Evolutionary conservation across 1,284 basidiomycete species (phyloP).

Genomic region (Flammula alnicola): DNA sequence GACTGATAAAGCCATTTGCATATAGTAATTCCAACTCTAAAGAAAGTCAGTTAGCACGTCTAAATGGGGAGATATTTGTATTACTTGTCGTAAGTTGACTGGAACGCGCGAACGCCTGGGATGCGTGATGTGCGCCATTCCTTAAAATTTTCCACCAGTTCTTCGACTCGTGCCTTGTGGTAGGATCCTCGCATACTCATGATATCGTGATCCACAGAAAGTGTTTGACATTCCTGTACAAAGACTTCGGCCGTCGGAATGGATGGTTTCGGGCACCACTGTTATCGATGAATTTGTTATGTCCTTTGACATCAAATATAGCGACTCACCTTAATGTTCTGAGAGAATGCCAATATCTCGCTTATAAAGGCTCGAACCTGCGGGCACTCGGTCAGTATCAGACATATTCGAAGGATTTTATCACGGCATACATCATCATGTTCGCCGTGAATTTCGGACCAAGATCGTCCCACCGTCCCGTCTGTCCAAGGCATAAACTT

Average conservation of each 20-base stretch:
- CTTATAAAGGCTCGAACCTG: conserved; percentile 76
- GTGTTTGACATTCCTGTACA: conserved; percentile 69
- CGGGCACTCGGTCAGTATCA: background rate
- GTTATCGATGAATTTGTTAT: conserved; percentile 4
- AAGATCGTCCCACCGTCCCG: conserved; percentile 68
- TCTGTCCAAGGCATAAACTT: conserved; percentile 82
- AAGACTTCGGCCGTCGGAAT: conserved; percentile 72
- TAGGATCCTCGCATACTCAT: conserved; percentile 78
- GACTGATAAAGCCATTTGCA: conserved; percentile 80
- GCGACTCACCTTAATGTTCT: conserved; percentile 67
- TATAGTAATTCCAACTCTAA: conserved; percentile 64
- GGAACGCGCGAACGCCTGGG: conserved; percentile 76
- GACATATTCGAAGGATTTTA: background rate
- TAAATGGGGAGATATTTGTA: conserved; percentile 21
- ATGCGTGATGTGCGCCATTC: conserved; percentile 71
- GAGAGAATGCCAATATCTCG: conserved; percentile 74
- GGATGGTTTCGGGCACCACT: conserved; percentile 75
- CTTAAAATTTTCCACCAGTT: conserved; percentile 67
- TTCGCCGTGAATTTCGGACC: conserved; percentile 74
- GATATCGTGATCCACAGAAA: conserved; percentile 66
- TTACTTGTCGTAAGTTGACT: conserved; percentile 83
- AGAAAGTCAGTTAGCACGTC: conserved; percentile 5
- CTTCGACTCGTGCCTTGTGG: conserved; percentile 60
- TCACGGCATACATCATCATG: conserved; percentile 77
- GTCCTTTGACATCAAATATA: background rate